These are phyloP conservation scores for Agaricales sp. DNA, from an alignment of 1,284 basidiomycete genomes.

Conservation along the genomic window DNA sequence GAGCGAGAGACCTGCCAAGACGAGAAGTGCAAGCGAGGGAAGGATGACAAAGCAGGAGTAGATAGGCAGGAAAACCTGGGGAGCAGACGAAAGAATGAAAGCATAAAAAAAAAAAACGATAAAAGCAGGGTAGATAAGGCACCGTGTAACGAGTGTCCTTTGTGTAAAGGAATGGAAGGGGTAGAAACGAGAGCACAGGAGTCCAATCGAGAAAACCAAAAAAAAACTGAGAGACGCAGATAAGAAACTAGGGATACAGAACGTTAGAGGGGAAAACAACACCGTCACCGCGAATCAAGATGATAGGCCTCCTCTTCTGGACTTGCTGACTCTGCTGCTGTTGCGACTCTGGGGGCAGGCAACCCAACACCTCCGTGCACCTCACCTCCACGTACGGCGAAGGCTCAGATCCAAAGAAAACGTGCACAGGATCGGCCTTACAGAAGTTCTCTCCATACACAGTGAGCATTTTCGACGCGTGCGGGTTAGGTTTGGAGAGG, in stretches of 20 bases:
- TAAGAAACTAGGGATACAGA: constrained; percentile 69
- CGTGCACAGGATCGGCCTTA: constrained; percentile 64
- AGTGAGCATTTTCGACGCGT: constrained; percentile 68
- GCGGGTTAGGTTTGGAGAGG: constrained; percentile 62
- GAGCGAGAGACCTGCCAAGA: too few relatives aligned
- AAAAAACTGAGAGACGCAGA: too few relatives aligned
- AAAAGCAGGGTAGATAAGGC: too few relatives aligned
- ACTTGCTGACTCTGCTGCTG: constrained; percentile 18
- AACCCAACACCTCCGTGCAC: constrained; percentile 81
- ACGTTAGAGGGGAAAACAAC: constrained; percentile 86
- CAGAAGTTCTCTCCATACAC: constrained; percentile 87
- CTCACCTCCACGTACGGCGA: constrained; percentile 82
- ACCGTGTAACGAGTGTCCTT: too few relatives aligned
- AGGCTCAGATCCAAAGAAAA: constrained; percentile 86
- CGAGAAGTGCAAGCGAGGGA: too few relatives aligned
- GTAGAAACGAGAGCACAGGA: too few relatives aligned
- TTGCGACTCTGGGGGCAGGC: constrained; percentile 59
- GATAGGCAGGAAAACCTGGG: too few relatives aligned
- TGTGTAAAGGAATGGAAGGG: too few relatives aligned
- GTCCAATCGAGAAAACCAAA: too few relatives aligned
- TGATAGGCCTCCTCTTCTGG: constrained; percentile 65
- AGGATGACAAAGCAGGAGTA: too few relatives aligned
- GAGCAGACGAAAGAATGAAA: too few relatives aligned
- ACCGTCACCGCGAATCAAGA: constrained; percentile 83
- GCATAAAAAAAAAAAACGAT: too few relatives aligned